Evolutionary conservation across 345 rosid genomes (phyloP).

Genomic region (Bruguiera parviflora): DNA sequence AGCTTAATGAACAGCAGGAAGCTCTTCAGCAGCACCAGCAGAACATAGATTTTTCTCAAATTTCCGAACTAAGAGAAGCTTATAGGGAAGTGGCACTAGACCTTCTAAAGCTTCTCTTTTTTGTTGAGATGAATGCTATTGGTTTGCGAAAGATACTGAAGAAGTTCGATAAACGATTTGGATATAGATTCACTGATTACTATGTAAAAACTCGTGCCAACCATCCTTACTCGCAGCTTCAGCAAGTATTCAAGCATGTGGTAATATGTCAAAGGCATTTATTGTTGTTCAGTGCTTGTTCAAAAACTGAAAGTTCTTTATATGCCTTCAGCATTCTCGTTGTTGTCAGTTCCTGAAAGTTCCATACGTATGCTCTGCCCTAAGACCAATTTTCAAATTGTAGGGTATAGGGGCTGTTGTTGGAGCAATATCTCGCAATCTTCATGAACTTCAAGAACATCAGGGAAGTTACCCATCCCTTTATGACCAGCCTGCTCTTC

Average conservation of each 20-base stretch:
- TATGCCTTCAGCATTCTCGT: not conserved
- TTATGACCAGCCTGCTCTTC: slow-evolving; percentile 85
- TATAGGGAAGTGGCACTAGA: slow-evolving; percentile 75
- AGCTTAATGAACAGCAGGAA: slow-evolving; percentile 64
- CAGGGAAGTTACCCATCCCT: slow-evolving; percentile 94
- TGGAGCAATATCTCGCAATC: slow-evolving; percentile 97
- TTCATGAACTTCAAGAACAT: slow-evolving; percentile 92
- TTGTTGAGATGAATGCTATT: slow-evolving; percentile 84
- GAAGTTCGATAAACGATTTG: slow-evolving; percentile 96
- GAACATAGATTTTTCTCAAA: slow-evolving; percentile 53
- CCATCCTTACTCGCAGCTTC: slow-evolving; percentile 99
- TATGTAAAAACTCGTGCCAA: slow-evolving; percentile 94
- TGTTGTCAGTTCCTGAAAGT: slow-evolving; percentile 1
- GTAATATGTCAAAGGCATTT: slow-evolving; percentile 42
- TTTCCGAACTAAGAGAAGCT: slow-evolving; percentile 64
- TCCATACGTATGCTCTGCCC: not conserved
- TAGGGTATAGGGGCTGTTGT: slow-evolving; percentile 98
- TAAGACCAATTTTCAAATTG: slow-evolving; percentile 12
- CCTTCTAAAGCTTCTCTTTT: slow-evolving; percentile 74
- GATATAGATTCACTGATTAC: slow-evolving; percentile 83
- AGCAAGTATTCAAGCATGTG: slow-evolving; percentile 99
- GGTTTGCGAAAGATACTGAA: slow-evolving; percentile 95
- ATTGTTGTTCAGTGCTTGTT: slow-evolving; percentile 16
- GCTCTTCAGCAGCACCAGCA: slow-evolving; percentile 56
- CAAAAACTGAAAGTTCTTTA: slow-evolving; percentile 2